Base-by-base conservation (phyloP, 192 early-diverging fungal species). In the Coemansia sp. region DNA sequence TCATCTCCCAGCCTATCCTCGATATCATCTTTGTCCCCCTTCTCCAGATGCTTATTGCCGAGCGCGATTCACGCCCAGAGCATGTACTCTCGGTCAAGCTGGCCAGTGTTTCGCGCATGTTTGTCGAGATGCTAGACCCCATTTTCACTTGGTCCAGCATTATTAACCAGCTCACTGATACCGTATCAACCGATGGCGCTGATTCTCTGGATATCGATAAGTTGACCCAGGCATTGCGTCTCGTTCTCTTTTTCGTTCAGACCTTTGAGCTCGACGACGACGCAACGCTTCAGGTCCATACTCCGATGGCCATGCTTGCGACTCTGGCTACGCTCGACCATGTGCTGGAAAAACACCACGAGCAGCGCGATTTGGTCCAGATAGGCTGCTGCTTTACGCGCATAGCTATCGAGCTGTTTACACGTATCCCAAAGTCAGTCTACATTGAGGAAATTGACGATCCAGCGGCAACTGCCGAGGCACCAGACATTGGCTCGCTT, bases 61-160 rank as follows among this genome's bases (percentile, higher is more conserved):
- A 89, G 51, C 65, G 65, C 33, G 68, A 71, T 18, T 35, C 45
- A 7, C 51, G 67, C n/a, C 5, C 49, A 2, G 71, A 72, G 40
- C 31, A 46, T 12, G 39, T 58, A 12, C 52, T 77, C 42, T 58
- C 74, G 1, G 74, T 66, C 16, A 68, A 91, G 85, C 74, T 95
- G 23, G 79, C 90, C 20, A 92, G 93, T 71, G 90, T 91, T 15
- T 91, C 91, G 1, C 90, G 87, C 31, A 94, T 95, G 93, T 92
- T 93, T 76, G 73, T 97, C 26, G 92, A 94, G 61, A 90, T 92
- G 87, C 81, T 93, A n/a, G 91, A 94, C 39, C 92, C 94, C 6
- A 89, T 88, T 58, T 68, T 92, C n/a, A 86, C 93, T 13, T 95
- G 93, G 92, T 85, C 85, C 48, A 87, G 90, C 49, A 71, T 93